Base-by-base conservation (phyloP, 1,139 yeast species). In the Saccharomycopsis phalli region DNA sequence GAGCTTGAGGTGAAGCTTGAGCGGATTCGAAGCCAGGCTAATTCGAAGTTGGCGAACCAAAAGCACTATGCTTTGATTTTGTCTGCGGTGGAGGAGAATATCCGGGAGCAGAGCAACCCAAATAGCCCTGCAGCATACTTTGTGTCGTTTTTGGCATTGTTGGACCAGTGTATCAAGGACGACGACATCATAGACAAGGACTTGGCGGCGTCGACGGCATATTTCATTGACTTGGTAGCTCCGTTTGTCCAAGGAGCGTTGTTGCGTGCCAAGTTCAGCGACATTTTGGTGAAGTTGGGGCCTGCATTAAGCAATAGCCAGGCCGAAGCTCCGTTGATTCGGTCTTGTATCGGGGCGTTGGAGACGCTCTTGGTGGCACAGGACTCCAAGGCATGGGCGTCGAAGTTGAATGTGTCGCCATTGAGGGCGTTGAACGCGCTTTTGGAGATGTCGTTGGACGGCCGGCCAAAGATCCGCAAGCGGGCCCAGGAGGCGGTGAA, bases 401-500 rank as follows among this genome's bases (percentile, higher is more conserved):
- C 65, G 16, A 62, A 65, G 31, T 56, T 65, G 41, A 71, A 71
- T 40, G 67, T 83, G 49, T 79, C 91, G 22, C 94, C 96, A 23
- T 74, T 72, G 55, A 75, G 94, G 63, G 95, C 93, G 20, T 63
- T 88, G 47, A 71, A 75, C 36, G 96, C 94, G 29, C 62, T 93
- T 46, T 63, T 91, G 47, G 88, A 86, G 53, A 68, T 87, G 49
- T 74, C 91, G 1, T 63, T 83, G 41, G 98, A 93, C 58, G 80
- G 84, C 34, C 74, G 98, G 57, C 98, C 99, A 26, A 93, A 93
- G 55, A 94, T 93, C 10, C 76, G 99, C 60, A 86, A 83, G 72
- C 77, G 96, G 65, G 95, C 97, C 2, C 83, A 81, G 52, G 98
- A 91, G 45, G 83, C 96, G 2, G 69, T 91, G 17, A 62, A 69